Evolutionary conservation across 208 protist species (phyloP).

Genomic region (Trypanosoma boissoni): DNA sequence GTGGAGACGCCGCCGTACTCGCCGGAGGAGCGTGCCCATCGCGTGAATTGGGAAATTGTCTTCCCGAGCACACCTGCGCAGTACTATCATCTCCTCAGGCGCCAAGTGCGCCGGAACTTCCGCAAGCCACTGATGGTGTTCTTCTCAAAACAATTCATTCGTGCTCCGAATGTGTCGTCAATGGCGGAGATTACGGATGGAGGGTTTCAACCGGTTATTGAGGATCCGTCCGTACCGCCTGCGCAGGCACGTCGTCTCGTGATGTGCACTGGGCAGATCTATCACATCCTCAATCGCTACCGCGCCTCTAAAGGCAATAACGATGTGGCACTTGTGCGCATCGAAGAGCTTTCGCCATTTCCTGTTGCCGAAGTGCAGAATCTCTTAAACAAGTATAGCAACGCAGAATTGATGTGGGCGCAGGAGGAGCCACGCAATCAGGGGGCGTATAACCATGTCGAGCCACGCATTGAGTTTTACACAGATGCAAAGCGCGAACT

Average conservation of each 20-base stretch:
- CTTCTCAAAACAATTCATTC: constrained; percentile 91
- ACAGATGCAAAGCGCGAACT: constrained; percentile 57
- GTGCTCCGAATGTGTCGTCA: constrained; percentile 81
- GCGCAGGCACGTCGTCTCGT: constrained; percentile 87
- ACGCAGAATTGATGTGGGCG: constrained; percentile 93
- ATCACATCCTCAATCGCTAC: constrained; percentile 90
- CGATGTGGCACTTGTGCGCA: constrained; percentile 88
- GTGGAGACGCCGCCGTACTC: constrained; percentile 79
- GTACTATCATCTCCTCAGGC: constrained; percentile 98
- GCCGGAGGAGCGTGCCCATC: constrained; percentile 59
- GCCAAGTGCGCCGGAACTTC: constrained; percentile 97
- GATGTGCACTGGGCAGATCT: constrained; percentile 97
- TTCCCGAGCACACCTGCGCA: constrained; percentile 97
- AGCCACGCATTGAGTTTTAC: constrained; percentile 79
- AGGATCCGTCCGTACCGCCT: constrained; percentile 56
- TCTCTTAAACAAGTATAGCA: constrained; percentile 78
- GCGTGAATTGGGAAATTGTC: constrained; percentile 89
- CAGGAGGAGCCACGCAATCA: constrained; percentile 98
- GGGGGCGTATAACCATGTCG: constrained; percentile 91
- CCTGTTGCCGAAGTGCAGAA: constrained; percentile 92
- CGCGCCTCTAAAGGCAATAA: constrained; percentile 61
- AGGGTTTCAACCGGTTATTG: constrained; percentile 80
- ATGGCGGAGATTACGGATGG: constrained; percentile 51
- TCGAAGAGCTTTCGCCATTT: constrained; percentile 98
- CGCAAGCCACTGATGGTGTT: constrained; percentile 97